Conservation (phyloP, 2,329 filamentous ascomycete genomes). For the Botrytis aclada region DNA sequence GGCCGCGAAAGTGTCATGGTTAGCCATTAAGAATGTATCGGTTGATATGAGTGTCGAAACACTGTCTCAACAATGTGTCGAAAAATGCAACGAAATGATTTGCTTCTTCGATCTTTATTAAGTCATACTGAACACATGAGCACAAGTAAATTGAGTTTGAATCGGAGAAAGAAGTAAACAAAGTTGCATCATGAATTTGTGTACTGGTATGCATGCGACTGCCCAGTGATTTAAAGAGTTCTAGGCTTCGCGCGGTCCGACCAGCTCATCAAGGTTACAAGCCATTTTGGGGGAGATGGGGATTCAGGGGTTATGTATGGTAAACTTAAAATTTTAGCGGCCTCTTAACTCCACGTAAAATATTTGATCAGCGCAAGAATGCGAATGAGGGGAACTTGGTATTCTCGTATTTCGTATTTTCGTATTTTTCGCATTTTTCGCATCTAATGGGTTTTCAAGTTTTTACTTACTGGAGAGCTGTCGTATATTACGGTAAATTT, state of each 20-base stretch:
- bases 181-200: background rate
- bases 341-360: background rate
- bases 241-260: background rate
- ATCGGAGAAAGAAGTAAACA: background rate
- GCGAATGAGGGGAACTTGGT: background rate
- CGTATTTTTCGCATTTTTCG: background rate
- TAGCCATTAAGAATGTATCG: background rate
- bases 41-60: background rate
- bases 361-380: background rate
- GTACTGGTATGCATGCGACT: background rate
- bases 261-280: background rate
- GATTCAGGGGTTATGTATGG: background rate
- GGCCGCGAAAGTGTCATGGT: background rate
- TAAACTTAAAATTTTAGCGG: background rate
- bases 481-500: background rate
- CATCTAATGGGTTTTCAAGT: background rate
- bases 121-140: background rate
- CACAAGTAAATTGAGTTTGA: background rate
- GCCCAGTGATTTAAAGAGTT: background rate
- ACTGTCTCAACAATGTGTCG: background rate
- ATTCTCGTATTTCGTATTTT: background rate
- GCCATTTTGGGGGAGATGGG: background rate
- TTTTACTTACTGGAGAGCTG: background rate
- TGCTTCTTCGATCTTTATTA: background rate
- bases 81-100: background rate